Conservation (phyloP, 805 yeast genomes). For the Kazachstania martiniae region DNA sequence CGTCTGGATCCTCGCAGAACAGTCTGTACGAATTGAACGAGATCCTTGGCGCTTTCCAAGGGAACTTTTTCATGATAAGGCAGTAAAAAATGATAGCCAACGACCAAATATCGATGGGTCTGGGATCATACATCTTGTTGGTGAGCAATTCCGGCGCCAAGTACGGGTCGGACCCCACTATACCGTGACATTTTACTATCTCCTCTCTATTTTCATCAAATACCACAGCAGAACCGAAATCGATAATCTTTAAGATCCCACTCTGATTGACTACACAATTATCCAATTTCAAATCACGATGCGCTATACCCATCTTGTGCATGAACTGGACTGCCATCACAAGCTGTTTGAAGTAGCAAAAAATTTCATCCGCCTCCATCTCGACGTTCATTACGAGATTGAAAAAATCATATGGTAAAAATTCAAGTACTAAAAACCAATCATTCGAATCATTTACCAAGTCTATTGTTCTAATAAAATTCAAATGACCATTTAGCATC, state of each 20-base stretch:
- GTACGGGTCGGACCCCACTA: slow-evolving; percentile 94
- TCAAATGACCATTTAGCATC: too few relatives aligned
- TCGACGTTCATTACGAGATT: slow-evolving; percentile 85
- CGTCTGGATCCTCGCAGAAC: slow-evolving; percentile 39
- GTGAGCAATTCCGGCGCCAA: slow-evolving; percentile 81
- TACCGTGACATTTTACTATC: slow-evolving; percentile 59
- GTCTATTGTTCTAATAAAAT: too few relatives aligned
- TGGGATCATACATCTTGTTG: slow-evolving; percentile 57
- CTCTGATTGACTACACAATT: slow-evolving; percentile 73
- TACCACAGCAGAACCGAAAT: slow-evolving; percentile 86
- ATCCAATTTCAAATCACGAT: slow-evolving; percentile 85
- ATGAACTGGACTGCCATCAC: slow-evolving; percentile 63
- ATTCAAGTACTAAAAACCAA: slow-evolving; percentile 80
- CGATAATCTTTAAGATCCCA: slow-evolving; percentile 80
- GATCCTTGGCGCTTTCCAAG: slow-evolving; percentile 88
- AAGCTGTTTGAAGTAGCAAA: slow-evolving; percentile 78
- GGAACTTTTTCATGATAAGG: slow-evolving; percentile 77
- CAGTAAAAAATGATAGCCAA: slow-evolving; percentile 87
- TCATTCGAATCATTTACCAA: too few relatives aligned
- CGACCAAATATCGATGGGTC: slow-evolving; percentile 88
- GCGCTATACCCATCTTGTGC: slow-evolving; percentile 77
- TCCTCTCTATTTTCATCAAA: slow-evolving; percentile 42
- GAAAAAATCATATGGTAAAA: slow-evolving; percentile 84
- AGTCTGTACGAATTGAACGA: slow-evolving; percentile 66
- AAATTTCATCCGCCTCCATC: slow-evolving; percentile 58